Conservation (phyloP, 805 yeast species). For the Zygosaccharomyces bisporus region DNA sequence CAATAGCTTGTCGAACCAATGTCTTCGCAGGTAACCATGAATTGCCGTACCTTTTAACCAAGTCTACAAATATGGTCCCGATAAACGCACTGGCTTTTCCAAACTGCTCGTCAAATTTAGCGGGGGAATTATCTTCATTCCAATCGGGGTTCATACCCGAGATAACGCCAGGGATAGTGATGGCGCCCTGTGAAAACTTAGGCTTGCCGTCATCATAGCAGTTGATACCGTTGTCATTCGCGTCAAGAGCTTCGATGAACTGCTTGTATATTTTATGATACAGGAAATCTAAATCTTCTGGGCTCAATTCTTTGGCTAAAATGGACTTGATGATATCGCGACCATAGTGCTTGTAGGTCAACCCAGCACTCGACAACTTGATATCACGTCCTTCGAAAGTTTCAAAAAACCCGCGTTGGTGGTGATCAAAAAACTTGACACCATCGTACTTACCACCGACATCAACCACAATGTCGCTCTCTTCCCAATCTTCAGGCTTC, state of each 20-base stretch:
- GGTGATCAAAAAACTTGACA: constrained; percentile 86
- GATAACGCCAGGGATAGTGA: constrained; percentile 74
- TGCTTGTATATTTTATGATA: constrained; percentile 78
- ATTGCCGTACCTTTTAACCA: constrained; percentile 67
- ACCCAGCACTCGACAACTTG: constrained; percentile 89
- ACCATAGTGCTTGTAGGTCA: constrained; percentile 84
- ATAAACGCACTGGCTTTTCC: constrained; percentile 69
- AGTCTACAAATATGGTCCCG: constrained; percentile 72
- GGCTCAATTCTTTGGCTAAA: constrained; percentile 36
- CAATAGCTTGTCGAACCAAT: constrained; percentile 69
- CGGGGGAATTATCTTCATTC: constrained; percentile 66
- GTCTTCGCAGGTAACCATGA: constrained; percentile 90
- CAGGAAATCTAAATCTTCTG: constrained; percentile 53
- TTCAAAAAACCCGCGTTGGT: constrained; percentile 85
- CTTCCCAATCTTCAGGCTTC: constrained; percentile 76
- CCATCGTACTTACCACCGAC: constrained; percentile 83
- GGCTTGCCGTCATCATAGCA: constrained; percentile 58
- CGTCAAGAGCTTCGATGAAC: constrained; percentile 89
- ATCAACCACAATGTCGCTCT: constrained; percentile 88
- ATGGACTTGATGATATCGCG: constrained; percentile 54
- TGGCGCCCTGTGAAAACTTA: constrained; percentile 65
- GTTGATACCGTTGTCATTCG: constrained; percentile 90
- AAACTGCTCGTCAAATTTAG: constrained; percentile 63
- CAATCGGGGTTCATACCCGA: constrained; percentile 81
- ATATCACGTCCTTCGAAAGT: constrained; percentile 65